Conservation (phyloP, 805 yeast species). For the Yarrowia sp. region DNA sequence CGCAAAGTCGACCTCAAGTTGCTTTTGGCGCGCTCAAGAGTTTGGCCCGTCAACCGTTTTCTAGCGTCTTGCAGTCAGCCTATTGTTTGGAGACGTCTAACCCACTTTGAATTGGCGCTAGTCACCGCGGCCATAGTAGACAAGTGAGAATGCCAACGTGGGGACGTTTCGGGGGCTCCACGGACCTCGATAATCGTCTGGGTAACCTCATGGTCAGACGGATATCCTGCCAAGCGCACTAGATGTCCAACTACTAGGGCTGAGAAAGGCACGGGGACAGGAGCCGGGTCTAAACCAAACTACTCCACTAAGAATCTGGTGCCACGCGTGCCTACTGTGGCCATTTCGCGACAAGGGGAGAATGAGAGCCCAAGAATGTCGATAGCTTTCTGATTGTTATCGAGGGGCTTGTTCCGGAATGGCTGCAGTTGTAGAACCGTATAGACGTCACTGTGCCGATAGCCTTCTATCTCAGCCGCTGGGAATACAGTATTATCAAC, state of each 20-base stretch:
- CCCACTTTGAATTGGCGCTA: not conserved
- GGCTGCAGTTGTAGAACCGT: too few species aligned
- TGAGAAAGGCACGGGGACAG: too few species aligned
- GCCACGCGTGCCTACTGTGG: not conserved
- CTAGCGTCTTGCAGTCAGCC: not conserved
- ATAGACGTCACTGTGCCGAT: too few species aligned
- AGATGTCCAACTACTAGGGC: too few species aligned
- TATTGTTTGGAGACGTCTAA: not conserved
- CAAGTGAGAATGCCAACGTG: not conserved
- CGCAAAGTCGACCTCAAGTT: too few species aligned
- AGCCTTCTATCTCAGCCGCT: too few species aligned
- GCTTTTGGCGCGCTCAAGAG: not conserved
- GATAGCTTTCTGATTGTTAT: not conserved
- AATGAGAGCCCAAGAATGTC: not conserved
- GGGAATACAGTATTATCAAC: too few species aligned
- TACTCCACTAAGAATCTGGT: not conserved
- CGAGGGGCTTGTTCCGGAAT: not conserved
- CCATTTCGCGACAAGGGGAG: not conserved
- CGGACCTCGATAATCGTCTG: not conserved
- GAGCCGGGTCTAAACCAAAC: not conserved
- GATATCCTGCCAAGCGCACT: too few species aligned
- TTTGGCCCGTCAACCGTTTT: slow-evolving; percentile 3
- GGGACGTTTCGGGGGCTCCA: not conserved
- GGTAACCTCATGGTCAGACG: too few species aligned
- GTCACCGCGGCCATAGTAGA: not conserved